Percentiles rank a stretch among this genome's conserved stretches.
Evolutionary conservation across 495 filamentous ascomycete species (phyloP).

Genomic region (Amniculicola lignicola): DNA sequence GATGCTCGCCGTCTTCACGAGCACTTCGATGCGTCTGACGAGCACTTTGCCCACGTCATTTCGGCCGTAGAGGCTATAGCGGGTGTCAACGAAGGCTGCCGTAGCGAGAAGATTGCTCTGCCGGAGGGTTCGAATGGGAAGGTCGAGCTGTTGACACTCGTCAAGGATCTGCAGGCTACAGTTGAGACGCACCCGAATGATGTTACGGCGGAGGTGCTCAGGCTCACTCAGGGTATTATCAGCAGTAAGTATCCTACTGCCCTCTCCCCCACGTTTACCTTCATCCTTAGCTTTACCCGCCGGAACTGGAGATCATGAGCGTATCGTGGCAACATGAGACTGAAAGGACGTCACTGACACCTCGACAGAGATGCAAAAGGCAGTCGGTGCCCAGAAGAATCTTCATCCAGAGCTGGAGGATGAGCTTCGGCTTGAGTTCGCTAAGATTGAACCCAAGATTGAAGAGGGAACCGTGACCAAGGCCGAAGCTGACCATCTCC

Average conservation of each 20-base stretch:
- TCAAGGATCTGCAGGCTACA: constrained; percentile 13
- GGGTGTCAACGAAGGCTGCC: constrained; percentile 1
- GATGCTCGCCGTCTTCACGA: constrained; percentile 22
- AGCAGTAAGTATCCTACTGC: constrained; percentile 26
- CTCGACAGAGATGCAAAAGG: constrained; percentile 17
- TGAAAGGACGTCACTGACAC: neutral
- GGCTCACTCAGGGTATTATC: constrained; percentile 5
- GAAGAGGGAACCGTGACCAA: constrained; percentile 20
- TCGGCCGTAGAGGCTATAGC: constrained; percentile 15
- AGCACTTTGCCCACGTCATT: constrained; percentile 12
- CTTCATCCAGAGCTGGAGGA: constrained; percentile 20
- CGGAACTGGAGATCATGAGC: no score
- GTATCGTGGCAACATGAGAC: no score
- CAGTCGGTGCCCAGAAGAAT: constrained; percentile 5
- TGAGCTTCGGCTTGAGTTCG: constrained; percentile 13
- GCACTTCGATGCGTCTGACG: constrained; percentile 9
- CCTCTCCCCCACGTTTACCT: no score
- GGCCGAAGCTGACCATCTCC: constrained; percentile 21
- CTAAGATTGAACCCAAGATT: constrained; percentile 24
- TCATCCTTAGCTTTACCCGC: neutral
- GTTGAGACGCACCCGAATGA: constrained; percentile 9
- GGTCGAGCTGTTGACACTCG: constrained; percentile 2
- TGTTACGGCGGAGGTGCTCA: constrained; percentile 17
- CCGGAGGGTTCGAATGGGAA: neutral
- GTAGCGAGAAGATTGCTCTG: neutral